These are phyloP conservation scores for Mycena indigotica DNA, from an alignment of 768 basidiomycete species.

Conservation along the genomic window DNA sequence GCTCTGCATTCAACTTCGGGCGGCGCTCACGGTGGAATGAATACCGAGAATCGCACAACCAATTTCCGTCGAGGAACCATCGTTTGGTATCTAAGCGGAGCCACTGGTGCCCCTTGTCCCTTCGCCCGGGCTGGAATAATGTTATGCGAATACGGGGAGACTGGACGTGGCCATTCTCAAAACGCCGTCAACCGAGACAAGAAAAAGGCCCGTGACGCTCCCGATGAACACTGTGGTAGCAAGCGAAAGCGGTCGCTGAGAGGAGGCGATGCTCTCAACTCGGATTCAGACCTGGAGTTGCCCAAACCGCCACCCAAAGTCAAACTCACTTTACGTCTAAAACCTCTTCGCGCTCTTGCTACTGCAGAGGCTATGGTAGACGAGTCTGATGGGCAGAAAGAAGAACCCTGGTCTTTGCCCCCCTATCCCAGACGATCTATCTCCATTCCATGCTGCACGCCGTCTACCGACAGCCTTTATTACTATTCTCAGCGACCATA, in stretches of 20 bases:
- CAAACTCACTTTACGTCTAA: conserved; percentile 69
- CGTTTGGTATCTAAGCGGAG: conserved; percentile 80
- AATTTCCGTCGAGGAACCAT: conserved; percentile 79
- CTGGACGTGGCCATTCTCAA: conserved; percentile 39
- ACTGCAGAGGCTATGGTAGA: conserved; percentile 23
- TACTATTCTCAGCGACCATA: conserved; percentile 33
- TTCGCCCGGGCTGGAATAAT: conserved; percentile 75
- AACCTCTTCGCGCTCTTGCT: conserved; percentile 40
- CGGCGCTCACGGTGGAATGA: conserved; percentile 55
- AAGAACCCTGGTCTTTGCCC: conserved; percentile 53
- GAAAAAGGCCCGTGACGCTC: conserved; percentile 30
- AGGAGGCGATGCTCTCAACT: conserved; percentile 34
- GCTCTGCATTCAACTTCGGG: conserved; percentile 72
- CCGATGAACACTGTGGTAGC: conserved; percentile 25
- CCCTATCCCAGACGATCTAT: conserved; percentile 61
- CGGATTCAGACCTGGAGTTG: conserved; percentile 41
- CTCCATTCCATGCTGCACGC: conserved; percentile 58
- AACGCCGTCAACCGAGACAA: conserved; percentile 26
- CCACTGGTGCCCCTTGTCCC: conserved; percentile 75
- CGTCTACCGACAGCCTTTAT: conserved; percentile 41
- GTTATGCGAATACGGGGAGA: conserved; percentile 65
- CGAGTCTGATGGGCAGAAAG: conserved; percentile 32
- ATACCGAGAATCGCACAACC: conserved; percentile 51
- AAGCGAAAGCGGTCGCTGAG: conserved; percentile 49
- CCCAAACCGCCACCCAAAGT: conserved; percentile 61